Evolutionary conservation across 345 rosid genomes (phyloP), one percentile per base, ranked within the genome.

Genomic region (Euphorbia pulcherrima): DNA sequence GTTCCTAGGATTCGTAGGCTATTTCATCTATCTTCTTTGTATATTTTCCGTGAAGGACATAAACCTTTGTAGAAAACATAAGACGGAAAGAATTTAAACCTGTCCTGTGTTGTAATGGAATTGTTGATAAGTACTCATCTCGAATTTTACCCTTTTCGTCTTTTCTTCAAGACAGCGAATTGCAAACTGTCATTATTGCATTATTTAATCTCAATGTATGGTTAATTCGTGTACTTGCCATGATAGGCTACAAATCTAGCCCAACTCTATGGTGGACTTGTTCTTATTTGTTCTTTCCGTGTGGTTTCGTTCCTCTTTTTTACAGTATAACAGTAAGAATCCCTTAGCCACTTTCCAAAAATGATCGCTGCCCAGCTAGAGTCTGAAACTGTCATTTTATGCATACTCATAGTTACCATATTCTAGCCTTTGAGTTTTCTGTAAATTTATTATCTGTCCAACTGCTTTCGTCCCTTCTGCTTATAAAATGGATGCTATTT

Each of bases 321-420:
- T 64, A 4, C 11, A 44, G 60, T 24, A 52, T 56, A 18, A 29
- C 56, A 44, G 28, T 6, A 40, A 11, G 26, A 47, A 12, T 53
- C 46, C 55, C 39, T 8, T 21, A 20, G 27, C 6, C 27, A 56
- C 26, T 48, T 72, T 57, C 70, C 75, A 65, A 48, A 48, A 65
- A 46, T 72, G 65, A 8, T 72, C 9, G 50, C n/a, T 5, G 13
- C 51, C 40, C 23, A 47, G 64, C 27, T 44, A 18, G 23, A 33
- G 44, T 29, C 2, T 17, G 33, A 57, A 57, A 64, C 64, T 56
- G 18, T 16, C 11, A 46, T 41, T 14, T 1, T 33, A 40, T 62
- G 20, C 46, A 35, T 41, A 39, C 48, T 48, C 41, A 60, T 30
- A 48, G 29, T 63, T 62, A 40, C 68, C 63, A 71, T 62, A 70